Evolutionary conservation across 73 alveolate species (phyloP).

Genomic region (Paramecium primaurelia): DNA sequence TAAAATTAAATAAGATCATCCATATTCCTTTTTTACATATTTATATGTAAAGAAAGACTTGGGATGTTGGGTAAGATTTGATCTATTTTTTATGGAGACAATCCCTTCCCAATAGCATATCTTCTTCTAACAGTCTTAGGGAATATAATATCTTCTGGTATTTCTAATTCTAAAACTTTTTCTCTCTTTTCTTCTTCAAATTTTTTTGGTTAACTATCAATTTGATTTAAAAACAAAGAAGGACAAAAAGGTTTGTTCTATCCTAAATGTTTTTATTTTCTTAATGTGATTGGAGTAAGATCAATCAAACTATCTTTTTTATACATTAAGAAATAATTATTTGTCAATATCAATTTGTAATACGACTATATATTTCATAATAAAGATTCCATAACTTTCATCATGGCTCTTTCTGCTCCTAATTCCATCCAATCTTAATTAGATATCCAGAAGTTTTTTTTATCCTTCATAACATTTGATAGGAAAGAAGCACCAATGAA

Average conservation of each 20-base stretch:
- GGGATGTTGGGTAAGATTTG: neutral
- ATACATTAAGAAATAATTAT: neutral
- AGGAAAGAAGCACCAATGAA: constrained; percentile 86
- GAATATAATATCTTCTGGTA: neutral
- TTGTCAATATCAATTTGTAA: neutral
- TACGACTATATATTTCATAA: neutral
- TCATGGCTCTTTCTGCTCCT: constrained; percentile 73
- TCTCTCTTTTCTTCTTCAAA: neutral
- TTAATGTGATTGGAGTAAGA: neutral
- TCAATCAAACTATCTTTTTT: neutral
- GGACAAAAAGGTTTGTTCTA: neutral
- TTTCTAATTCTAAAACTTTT: neutral
- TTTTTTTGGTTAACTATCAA: neutral
- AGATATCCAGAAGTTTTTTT: constrained; percentile 70
- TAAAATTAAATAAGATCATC: neutral
- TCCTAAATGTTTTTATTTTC: neutral
- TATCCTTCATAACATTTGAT: constrained; percentile 62
- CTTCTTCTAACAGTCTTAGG: neutral
- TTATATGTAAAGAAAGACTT: neutral
- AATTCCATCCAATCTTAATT: constrained; percentile 72
- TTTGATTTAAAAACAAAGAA: neutral
- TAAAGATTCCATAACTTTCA: constrained; percentile 44
- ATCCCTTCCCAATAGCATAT: neutral
- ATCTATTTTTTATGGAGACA: neutral
- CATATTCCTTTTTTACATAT: neutral